Conservation (phyloP, 148 eudicot genomes). For the Rhododendron henanense region DNA sequence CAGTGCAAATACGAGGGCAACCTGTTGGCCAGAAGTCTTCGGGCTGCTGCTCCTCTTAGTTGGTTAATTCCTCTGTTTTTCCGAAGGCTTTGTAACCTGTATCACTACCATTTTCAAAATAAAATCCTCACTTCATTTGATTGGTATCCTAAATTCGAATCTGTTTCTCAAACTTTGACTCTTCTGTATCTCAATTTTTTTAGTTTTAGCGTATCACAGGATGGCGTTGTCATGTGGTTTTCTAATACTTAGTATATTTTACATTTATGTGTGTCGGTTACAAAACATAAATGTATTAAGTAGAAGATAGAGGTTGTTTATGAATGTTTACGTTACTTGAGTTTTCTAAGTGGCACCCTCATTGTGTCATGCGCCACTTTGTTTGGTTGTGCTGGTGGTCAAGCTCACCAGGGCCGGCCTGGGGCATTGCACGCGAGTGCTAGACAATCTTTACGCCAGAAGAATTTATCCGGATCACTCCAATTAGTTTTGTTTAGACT, state of each 20-base stretch:
- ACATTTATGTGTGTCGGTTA: too few relatives aligned
- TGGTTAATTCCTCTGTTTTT: neutral
- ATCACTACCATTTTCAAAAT: neutral
- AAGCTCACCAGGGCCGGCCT: too few relatives aligned
- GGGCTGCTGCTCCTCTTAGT: conserved; percentile 53
- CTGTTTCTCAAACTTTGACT: neutral
- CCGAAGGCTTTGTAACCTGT: neutral
- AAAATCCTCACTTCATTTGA: neutral
- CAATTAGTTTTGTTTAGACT: too few relatives aligned
- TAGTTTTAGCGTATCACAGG: neutral
- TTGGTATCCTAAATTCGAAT: neutral
- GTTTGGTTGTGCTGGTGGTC: too few relatives aligned
- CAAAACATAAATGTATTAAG: neutral
- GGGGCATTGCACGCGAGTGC: too few relatives aligned
- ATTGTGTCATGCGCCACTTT: too few relatives aligned
- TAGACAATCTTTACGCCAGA: too few relatives aligned
- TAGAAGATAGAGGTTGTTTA: too few relatives aligned
- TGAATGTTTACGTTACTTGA: too few relatives aligned
- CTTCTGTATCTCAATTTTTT: neutral
- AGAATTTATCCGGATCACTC: too few relatives aligned
- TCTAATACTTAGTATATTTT: too few relatives aligned
- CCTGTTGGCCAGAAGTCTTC: conserved; percentile 57
- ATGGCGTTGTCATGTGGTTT: neutral
- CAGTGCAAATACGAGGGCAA: conserved; percentile 73
- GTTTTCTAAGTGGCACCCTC: too few relatives aligned